These are phyloP conservation scores for Wickerhamomyces ciferrii DNA, from an alignment of 805 yeast genomes.

Conservation along the genomic window DNA sequence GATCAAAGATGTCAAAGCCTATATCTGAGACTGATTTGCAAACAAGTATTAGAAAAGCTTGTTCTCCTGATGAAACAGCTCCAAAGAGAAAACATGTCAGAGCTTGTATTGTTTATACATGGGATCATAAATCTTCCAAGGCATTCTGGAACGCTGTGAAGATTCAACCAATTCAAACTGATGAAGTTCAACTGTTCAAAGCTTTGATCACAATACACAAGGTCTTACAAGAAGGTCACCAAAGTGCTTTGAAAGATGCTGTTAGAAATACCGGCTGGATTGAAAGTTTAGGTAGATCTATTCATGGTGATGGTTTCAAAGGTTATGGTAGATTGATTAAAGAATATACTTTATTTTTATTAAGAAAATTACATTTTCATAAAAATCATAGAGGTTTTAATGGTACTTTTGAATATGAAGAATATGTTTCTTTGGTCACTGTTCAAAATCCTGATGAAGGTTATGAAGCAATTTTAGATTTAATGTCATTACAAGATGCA, in stretches of 20 bases:
- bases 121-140: slow-evolving; percentile 86
- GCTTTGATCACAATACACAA: slow-evolving; percentile 83
- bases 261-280: slow-evolving; percentile 75
- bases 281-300: slow-evolving; percentile 58
- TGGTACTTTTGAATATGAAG: slow-evolving; percentile 95
- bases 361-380: slow-evolving; percentile 78
- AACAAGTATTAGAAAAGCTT: slow-evolving; percentile 63
- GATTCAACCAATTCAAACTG: slow-evolving; percentile 71
- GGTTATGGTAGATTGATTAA: slow-evolving; percentile 69
- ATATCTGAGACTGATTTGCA: slow-evolving; percentile 33
- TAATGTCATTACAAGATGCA: slow-evolving; percentile 81
- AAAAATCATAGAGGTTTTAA: slow-evolving; percentile 82
- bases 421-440: slow-evolving; percentile 79
- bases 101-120: slow-evolving; percentile 90
- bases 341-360: slow-evolving; percentile 68
- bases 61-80: slow-evolving; percentile 79
- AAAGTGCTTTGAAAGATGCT: slow-evolving; percentile 74
- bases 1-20: slow-evolving; percentile 17
- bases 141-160: slow-evolving; percentile 84
- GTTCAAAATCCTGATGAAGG: slow-evolving; percentile 96
- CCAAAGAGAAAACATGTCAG: slow-evolving; percentile 96
- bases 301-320: slow-evolving; percentile 32
- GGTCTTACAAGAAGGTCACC: slow-evolving; percentile 97
- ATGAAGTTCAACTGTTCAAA: slow-evolving; percentile 82
- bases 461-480: slow-evolving; percentile 79